Conservation (phyloP, 805 yeast genomes). For the Metschnikowia gelsemii region DNA sequence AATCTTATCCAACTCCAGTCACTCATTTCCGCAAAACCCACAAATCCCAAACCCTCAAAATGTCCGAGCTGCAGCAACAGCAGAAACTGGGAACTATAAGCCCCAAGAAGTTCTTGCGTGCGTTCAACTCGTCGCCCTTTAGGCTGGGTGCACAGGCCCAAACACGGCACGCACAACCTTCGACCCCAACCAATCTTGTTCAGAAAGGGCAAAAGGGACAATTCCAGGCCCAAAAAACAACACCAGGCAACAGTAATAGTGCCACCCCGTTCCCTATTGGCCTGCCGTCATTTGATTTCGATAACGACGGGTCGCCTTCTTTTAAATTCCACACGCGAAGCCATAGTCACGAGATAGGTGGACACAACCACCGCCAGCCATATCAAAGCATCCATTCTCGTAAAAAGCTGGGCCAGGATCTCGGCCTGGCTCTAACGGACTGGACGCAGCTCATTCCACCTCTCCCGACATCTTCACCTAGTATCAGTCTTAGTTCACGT, state of each 20-base stretch:
- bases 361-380: no score
- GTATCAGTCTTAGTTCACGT: slow-evolving; percentile 1
- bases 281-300: slow-evolving; percentile 4
- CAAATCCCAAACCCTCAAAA: no score
- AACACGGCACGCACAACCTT: no score
- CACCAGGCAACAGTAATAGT: background rate
- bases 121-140: slow-evolving; percentile 20
- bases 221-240: no score
- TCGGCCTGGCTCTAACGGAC: no score
- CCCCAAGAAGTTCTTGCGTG: slow-evolving; percentile 21
- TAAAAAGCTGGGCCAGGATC: slow-evolving; percentile 10
- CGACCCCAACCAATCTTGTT: no score
- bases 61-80: no score
- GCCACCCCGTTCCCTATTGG: background rate
- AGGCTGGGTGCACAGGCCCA: slow-evolving; percentile 8
- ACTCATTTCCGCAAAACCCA: no score
- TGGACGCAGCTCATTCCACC: slow-evolving; percentile 41
- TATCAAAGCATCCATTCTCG: no score
- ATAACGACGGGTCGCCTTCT: slow-evolving; percentile 7
- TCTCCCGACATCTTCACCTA: slow-evolving; percentile 17
- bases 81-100: slow-evolving; percentile 11
- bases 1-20: no score
- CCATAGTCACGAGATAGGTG: slow-evolving; percentile 16
- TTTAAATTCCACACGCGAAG: slow-evolving; percentile 16
- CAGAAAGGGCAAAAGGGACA: no score